Percentiles rank a stretch among this genome's conserved stretches.
These are phyloP conservation scores for Rhodofomes roseus DNA, from an alignment of 1,284 basidiomycete species.

Conservation along the genomic window DNA sequence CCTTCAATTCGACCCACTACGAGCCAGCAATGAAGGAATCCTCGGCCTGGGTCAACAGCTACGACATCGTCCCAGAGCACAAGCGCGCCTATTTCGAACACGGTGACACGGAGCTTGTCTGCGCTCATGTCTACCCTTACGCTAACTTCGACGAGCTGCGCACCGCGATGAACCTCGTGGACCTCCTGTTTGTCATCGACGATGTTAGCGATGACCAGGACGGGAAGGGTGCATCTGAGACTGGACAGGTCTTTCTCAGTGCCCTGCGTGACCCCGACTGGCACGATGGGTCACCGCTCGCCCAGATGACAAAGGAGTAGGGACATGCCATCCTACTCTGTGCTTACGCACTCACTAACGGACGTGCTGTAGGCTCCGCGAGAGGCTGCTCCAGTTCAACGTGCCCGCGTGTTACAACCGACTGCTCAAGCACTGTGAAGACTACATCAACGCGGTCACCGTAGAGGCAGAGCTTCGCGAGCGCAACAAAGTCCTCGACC, in stretches of 20 bases:
- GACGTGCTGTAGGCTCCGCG: slow-evolving; percentile 42
- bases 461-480: slow-evolving; percentile 60
- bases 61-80: slow-evolving; percentile 51
- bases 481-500: slow-evolving; percentile 46
- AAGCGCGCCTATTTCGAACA: slow-evolving; percentile 59
- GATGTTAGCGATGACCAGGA: slow-evolving; percentile 68
- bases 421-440: slow-evolving; percentile 50
- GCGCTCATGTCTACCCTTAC: slow-evolving; percentile 59
- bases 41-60: slow-evolving; percentile 58
- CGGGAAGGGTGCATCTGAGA: slow-evolving; percentile 48
- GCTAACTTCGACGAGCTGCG: slow-evolving; percentile 55
- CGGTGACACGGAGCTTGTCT: slow-evolving; percentile 58
- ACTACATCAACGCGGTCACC: slow-evolving; percentile 54
- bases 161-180: slow-evolving; percentile 61
- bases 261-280: slow-evolving; percentile 45
- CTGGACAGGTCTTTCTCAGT: slow-evolving; percentile 49
- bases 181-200: slow-evolving; percentile 64
- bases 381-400: slow-evolving; percentile 41
- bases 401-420: slow-evolving; percentile 42
- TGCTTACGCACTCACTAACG: slow-evolving; percentile 1
- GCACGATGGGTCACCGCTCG: slow-evolving; percentile 25
- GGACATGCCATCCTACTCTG: slow-evolving; percentile 17
- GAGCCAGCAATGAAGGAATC: slow-evolving; percentile 51
- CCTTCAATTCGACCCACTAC: slow-evolving; percentile 56
- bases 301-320: slow-evolving; percentile 59